These are phyloP conservation scores for Phoma sp. DNA, from an alignment of 2,329 filamentous ascomycete species.

Conservation along the genomic window DNA sequence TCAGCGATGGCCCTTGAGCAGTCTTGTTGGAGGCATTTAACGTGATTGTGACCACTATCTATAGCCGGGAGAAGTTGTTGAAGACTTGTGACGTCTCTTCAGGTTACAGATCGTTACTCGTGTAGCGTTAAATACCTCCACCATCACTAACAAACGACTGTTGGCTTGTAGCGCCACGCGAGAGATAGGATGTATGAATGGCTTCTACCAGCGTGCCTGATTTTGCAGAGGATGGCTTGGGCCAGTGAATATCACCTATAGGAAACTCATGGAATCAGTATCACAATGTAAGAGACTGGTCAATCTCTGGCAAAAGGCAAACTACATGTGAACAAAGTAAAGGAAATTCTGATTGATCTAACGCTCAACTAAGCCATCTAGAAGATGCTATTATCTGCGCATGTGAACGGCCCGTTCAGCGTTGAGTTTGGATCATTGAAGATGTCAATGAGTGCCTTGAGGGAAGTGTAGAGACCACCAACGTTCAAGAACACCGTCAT, in stretches of 20 bases:
- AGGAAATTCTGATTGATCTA: slow-evolving; percentile 2
- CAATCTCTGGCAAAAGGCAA: neutral
- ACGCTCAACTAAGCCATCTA: slow-evolving; percentile 13
- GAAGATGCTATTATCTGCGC: slow-evolving; percentile 39
- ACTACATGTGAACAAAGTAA: neutral
- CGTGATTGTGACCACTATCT: too few species aligned
- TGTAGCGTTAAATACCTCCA: too few species aligned
- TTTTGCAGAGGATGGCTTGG: neutral
- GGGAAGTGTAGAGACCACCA: slow-evolving; percentile 34
- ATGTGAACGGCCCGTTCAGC: slow-evolving; percentile 38
- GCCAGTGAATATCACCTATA: neutral
- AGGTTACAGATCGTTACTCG: too few species aligned
- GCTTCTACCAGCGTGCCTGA: slow-evolving; percentile 42
- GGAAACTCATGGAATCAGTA: neutral
- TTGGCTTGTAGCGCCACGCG: too few species aligned
- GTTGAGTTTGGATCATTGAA: slow-evolving; percentile 34
- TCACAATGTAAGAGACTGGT: neutral
- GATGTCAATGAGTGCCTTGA: slow-evolving; percentile 38
- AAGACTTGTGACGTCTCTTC: too few species aligned
- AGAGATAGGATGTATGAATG: slow-evolving; percentile 39
- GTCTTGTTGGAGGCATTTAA: too few species aligned
- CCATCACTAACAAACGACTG: too few species aligned
- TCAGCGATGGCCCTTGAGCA: too few species aligned
- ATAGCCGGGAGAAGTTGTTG: too few species aligned
- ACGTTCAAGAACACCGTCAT: slow-evolving; percentile 37